These are phyloP conservation scores for Naumovozyma castellii DNA, from an alignment of 805 yeast genomes.

Conservation along the genomic window DNA sequence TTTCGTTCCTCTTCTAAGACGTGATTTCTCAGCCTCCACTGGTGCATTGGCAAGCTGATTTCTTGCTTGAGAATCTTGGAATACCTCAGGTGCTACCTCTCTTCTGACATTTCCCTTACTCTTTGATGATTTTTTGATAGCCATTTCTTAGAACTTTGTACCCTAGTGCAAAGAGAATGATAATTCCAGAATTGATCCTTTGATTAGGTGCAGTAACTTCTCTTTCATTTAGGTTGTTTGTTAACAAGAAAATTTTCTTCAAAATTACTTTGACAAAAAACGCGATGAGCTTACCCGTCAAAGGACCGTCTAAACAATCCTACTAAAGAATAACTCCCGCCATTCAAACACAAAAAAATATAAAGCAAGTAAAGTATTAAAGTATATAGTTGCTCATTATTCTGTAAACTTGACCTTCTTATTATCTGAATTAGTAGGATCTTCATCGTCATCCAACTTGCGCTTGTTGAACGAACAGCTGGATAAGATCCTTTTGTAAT, in stretches of 20 bases:
- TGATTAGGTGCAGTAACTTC: too few relatives aligned
- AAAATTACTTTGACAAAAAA: not conserved
- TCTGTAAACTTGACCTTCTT: too few relatives aligned
- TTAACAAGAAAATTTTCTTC: not conserved
- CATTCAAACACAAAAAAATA: too few relatives aligned
- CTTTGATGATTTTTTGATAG: constrained; percentile 45
- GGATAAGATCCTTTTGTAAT: constrained; percentile 47
- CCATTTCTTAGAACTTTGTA: constrained; percentile 31
- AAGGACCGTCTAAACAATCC: too few relatives aligned
- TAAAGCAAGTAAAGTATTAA: too few relatives aligned
- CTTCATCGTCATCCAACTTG: not conserved
- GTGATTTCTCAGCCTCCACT: constrained; percentile 39
- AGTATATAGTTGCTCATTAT: too few relatives aligned
- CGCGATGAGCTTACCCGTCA: not conserved
- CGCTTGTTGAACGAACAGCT: not conserved
- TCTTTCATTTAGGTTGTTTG: too few relatives aligned
- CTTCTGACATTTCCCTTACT: constrained; percentile 34
- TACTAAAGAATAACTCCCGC: too few relatives aligned
- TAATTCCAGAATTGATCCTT: too few relatives aligned
- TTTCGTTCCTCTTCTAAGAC: constrained; percentile 37
- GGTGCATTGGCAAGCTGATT: constrained; percentile 50
- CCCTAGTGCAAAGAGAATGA: too few relatives aligned
- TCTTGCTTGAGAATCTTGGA: constrained; percentile 56
- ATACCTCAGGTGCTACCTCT: constrained; percentile 56
- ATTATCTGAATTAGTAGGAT: not conserved